phyloP scores from a whole-genome alignment of 2,329 filamentous ascomycete genomes.

The Hypomyces rosellus region DNA sequence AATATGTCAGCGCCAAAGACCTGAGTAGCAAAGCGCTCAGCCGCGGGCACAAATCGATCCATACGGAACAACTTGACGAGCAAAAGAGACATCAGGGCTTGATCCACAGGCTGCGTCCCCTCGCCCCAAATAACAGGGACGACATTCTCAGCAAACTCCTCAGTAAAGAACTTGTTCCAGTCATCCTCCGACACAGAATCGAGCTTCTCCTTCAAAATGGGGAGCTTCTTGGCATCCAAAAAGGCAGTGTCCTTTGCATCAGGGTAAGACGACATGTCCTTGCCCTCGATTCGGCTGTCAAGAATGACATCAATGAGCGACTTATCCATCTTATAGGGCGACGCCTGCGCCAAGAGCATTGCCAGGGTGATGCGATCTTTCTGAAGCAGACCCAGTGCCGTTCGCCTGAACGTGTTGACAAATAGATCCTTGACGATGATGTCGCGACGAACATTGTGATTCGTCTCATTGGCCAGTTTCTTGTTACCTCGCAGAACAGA shows the following conservation, averaged over 20 bases:
- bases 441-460: slow-evolving; percentile 75
- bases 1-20: slow-evolving; percentile 82
- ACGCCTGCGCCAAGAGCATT: slow-evolving; percentile 89
- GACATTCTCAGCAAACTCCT: slow-evolving; percentile 79
- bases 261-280: slow-evolving; percentile 67
- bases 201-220: slow-evolving; percentile 66
- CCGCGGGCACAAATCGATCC: slow-evolving; percentile 87
- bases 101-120: slow-evolving; percentile 57
- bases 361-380: slow-evolving; percentile 92
- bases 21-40: slow-evolving; percentile 79
- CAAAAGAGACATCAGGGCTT: slow-evolving; percentile 74
- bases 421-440: slow-evolving; percentile 90
- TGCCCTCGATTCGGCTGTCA: slow-evolving; percentile 67
- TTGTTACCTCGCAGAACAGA: slow-evolving; percentile 78
- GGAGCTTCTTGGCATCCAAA: slow-evolving; percentile 59
- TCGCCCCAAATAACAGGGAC: slow-evolving; percentile 73
- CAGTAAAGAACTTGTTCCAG: slow-evolving; percentile 77
- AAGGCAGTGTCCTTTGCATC: slow-evolving; percentile 63
- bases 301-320: slow-evolving; percentile 78
- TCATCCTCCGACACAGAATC: slow-evolving; percentile 53
- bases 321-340: slow-evolving; percentile 95
- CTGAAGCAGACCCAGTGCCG: slow-evolving; percentile 85
- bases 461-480: slow-evolving; percentile 60
- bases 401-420: slow-evolving; percentile 84
- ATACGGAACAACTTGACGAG: slow-evolving; percentile 92